A percentile compares a stretch with the other conserved stretches of the same genome.
Evolutionary conservation across 768 basidiomycete genomes (phyloP).

Genomic region (Lactarius evosmus): DNA sequence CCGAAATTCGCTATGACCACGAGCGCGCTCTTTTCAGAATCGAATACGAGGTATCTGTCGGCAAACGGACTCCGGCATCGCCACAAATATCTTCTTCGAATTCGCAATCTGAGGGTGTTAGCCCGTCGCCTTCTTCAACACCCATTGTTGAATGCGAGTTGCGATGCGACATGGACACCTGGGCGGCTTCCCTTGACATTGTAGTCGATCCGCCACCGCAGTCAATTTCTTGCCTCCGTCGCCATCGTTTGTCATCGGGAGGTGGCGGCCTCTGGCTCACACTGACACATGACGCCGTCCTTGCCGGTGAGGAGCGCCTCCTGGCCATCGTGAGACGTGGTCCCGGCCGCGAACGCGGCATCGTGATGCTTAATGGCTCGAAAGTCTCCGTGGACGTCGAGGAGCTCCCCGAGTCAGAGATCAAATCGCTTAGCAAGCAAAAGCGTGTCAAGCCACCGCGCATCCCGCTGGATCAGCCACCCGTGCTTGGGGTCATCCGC

Average conservation of each 20-base stretch:
- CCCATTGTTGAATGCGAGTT: slow-evolving; percentile 83
- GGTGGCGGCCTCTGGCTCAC: slow-evolving; percentile 96
- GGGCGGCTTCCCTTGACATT: slow-evolving; percentile 79
- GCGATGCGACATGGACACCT: slow-evolving; percentile 88
- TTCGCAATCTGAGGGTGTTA: slow-evolving; percentile 23
- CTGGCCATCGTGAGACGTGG: slow-evolving; percentile 72
- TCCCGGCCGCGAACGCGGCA: slow-evolving; percentile 64
- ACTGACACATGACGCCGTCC: slow-evolving; percentile 79
- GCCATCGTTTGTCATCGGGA: slow-evolving; percentile 80
- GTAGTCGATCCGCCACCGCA: slow-evolving; percentile 92
- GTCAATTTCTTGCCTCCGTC: slow-evolving; percentile 72
- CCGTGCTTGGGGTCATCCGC: slow-evolving; percentile 68
- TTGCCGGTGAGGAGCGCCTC: slow-evolving; percentile 73
- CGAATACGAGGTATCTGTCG: slow-evolving; percentile 72
- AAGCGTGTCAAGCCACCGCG: slow-evolving; percentile 84
- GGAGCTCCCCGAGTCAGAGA: slow-evolving; percentile 81
- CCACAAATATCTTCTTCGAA: slow-evolving; percentile 21
- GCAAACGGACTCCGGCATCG: slow-evolving; percentile 38
- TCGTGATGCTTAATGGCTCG: slow-evolving; percentile 87
- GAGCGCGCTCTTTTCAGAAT: slow-evolving; percentile 78
- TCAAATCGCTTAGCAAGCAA: slow-evolving; percentile 75
- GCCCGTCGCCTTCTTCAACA: slow-evolving; percentile 32
- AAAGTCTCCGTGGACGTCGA: slow-evolving; percentile 84
- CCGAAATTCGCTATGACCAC: slow-evolving; percentile 79
- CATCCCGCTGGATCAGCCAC: slow-evolving; percentile 92